phyloP scores from a whole-genome alignment of 1,139 yeast species.

The Debaryomyces sp. region DNA sequence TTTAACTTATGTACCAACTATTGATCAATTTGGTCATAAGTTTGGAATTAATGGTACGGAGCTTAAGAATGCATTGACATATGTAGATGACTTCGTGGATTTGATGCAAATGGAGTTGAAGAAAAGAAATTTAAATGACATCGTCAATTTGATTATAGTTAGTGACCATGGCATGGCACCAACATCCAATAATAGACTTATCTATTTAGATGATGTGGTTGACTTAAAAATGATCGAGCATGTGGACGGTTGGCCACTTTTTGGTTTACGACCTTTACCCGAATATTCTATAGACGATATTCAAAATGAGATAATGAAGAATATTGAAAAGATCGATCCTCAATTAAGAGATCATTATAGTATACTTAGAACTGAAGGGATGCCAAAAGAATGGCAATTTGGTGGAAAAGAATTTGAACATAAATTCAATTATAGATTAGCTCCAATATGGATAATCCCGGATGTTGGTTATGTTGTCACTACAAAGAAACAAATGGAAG shows the following conservation, averaged over 20 bases:
- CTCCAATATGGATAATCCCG: slow-evolving; percentile 87
- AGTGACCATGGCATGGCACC: slow-evolving; percentile 97
- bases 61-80: slow-evolving; percentile 53
- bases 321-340: slow-evolving; percentile 26
- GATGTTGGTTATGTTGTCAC: slow-evolving; percentile 79
- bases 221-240: slow-evolving; percentile 58
- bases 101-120: slow-evolving; percentile 50
- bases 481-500: slow-evolving; percentile 59
- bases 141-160: slow-evolving; percentile 74
- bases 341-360: slow-evolving; percentile 37
- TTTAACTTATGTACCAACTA: slow-evolving; percentile 78
- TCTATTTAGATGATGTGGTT: slow-evolving; percentile 70
- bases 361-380: slow-evolving; percentile 56
- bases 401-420: slow-evolving; percentile 51
- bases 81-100: slow-evolving; percentile 68
- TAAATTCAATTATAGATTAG: slow-evolving; percentile 60
- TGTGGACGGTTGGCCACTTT: slow-evolving; percentile 88
- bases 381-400: slow-evolving; percentile 68
- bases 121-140: slow-evolving; percentile 57
- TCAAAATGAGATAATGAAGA: slow-evolving; percentile 21
- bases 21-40: slow-evolving; percentile 75
- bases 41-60: slow-evolving; percentile 67
- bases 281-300: slow-evolving; percentile 27
- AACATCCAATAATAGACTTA: slow-evolving; percentile 64
- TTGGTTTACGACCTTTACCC: slow-evolving; percentile 65